Conservation (phyloP, 352 stramenopile species). For the Phytophthora constricta region DNA sequence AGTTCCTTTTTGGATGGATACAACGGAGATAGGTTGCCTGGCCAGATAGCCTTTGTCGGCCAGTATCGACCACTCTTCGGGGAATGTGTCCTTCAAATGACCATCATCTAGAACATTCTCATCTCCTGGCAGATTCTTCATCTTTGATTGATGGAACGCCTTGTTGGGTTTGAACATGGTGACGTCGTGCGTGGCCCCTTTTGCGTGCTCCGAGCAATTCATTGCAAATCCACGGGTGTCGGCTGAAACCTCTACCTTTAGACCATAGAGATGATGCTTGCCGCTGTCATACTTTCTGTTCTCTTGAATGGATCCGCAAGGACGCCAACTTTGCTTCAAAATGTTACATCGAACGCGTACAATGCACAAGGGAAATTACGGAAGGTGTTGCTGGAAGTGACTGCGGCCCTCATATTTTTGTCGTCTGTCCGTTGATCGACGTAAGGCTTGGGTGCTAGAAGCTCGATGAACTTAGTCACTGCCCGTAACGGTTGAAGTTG, state of each 20-base stretch:
- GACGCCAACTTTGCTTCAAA: conserved; percentile 14
- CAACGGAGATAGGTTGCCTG: not conserved
- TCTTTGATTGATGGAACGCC: not conserved
- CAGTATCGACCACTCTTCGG: not conserved
- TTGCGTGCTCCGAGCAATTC: conserved; percentile 7
- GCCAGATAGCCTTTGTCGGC: conserved; percentile 6
- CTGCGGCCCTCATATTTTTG: conserved; percentile 1
- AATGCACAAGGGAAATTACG: not conserved
- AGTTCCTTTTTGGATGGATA: conserved; percentile 4
- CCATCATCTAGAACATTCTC: not conserved
- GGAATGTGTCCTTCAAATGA: not conserved
- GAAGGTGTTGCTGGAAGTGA: too few species aligned
- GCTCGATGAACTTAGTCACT: conserved; percentile 10
- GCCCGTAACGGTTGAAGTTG: not conserved
- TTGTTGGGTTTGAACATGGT: conserved; percentile 14
- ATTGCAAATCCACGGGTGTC: conserved; percentile 6
- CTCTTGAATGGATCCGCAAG: not conserved
- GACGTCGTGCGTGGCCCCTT: conserved; percentile 8
- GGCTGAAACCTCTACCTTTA: conserved; percentile 10
- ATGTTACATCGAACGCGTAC: conserved; percentile 11
- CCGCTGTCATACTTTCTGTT: too few species aligned
- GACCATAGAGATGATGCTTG: too few species aligned
- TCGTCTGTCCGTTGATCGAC: not conserved
- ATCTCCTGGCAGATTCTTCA: not conserved
- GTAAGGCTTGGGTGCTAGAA: conserved; percentile 6